phyloP scores from a whole-genome alignment of 495 filamentous ascomycete species.

The Friedmanniomyces endolithicus region DNA sequence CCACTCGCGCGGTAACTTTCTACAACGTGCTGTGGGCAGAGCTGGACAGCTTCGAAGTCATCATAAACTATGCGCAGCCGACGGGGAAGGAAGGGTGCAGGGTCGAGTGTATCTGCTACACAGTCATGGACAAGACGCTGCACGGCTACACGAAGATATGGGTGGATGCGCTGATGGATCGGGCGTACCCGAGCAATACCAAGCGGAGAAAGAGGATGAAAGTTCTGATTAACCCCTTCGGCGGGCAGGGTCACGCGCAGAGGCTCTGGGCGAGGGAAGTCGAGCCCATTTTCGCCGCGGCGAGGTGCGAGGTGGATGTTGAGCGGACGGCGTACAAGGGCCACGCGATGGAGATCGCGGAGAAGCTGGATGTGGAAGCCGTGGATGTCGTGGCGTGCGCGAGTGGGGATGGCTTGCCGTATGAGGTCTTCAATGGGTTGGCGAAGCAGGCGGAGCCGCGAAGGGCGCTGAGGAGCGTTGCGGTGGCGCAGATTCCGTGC shows the following conservation, averaged over 20 bases:
- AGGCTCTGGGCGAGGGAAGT: slow-evolving; percentile 64
- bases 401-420: slow-evolving; percentile 82
- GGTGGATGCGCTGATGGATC: slow-evolving; percentile 49
- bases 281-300: slow-evolving; percentile 72
- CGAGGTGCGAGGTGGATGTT: slow-evolving; percentile 63
- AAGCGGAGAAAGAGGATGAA: slow-evolving; percentile 64
- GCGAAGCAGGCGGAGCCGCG: slow-evolving; percentile 61
- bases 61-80: slow-evolving; percentile 59
- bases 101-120: slow-evolving; percentile 47
- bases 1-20: slow-evolving; percentile 48
- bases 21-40: slow-evolving; percentile 81
- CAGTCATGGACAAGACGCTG: slow-evolving; percentile 37
- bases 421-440: slow-evolving; percentile 92
- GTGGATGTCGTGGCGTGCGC: slow-evolving; percentile 80
- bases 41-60: slow-evolving; percentile 45
- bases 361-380: slow-evolving; percentile 62
- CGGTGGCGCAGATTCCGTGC: slow-evolving; percentile 80
- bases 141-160: slow-evolving; percentile 40
- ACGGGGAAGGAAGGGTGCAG: slow-evolving; percentile 43
- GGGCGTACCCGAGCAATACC: slow-evolving; percentile 55
- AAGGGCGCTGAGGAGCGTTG: slow-evolving; percentile 62
- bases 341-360: slow-evolving; percentile 67
- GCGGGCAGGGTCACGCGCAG: slow-evolving; percentile 66
- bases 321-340: slow-evolving; percentile 58
- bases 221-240: slow-evolving; percentile 81